Percentiles rank a stretch among this genome's conserved stretches.
phyloP scores from a whole-genome alignment of 148 eudicot genomes.

The Fagopyrum homotropicum region DNA sequence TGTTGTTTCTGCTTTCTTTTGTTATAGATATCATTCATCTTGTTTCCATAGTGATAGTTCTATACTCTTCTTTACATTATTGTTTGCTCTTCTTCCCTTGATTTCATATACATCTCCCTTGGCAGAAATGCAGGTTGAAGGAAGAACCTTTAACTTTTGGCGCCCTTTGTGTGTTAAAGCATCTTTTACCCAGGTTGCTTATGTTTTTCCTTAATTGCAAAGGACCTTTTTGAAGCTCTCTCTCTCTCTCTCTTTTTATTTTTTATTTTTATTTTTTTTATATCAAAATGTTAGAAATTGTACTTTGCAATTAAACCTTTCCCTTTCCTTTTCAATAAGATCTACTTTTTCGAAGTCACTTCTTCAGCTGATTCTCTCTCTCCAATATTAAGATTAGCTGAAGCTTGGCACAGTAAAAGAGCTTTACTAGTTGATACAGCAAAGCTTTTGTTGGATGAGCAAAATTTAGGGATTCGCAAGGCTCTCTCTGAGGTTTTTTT shows the following conservation, averaged over 20 bases:
- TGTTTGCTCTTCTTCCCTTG: background rate
- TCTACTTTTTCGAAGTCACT: background rate
- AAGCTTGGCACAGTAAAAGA: conserved; percentile 86
- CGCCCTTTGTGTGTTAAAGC: conserved; percentile 86
- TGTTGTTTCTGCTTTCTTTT: background rate
- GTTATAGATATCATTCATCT: background rate
- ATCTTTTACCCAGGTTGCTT: conserved; percentile 85
- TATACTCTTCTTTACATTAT: background rate
- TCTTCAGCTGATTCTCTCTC: conserved; percentile 17
- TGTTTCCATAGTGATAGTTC: background rate
- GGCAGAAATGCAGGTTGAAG: conserved; percentile 92
- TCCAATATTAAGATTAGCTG: conserved; percentile 55
- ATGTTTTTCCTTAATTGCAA: conserved; percentile 7
- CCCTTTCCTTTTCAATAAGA: background rate
- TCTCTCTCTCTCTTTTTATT: background rate
- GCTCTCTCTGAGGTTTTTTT: conserved; percentile 88
- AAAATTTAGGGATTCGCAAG: conserved; percentile 67
- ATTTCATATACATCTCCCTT: conserved; percentile 18
- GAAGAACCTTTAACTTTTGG: conserved; percentile 91
- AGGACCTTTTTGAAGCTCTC: background rate
- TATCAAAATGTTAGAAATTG: background rate
- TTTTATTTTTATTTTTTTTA: background rate
- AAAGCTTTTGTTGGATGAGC: conserved; percentile 71
- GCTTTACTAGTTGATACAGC: conserved; percentile 76
- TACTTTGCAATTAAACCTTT: background rate